Conservation (phyloP, 2,329 filamentous ascomycete species). For the Penicillium polonicum region DNA sequence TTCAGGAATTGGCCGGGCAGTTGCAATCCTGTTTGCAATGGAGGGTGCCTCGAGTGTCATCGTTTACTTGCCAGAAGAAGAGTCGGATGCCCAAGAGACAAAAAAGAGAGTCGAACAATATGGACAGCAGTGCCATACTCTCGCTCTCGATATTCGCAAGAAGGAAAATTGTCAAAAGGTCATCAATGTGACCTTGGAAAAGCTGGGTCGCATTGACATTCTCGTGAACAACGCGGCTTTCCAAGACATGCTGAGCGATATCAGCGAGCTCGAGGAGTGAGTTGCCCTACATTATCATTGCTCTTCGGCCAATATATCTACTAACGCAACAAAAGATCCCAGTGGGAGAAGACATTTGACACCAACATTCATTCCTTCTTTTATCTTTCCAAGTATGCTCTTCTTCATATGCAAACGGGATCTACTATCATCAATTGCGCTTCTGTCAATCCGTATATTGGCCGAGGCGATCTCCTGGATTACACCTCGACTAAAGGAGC, state of each 20-base stretch:
- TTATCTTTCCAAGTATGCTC: constrained; percentile 73
- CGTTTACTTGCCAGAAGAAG: constrained; percentile 71
- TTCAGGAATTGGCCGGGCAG: constrained; percentile 73
- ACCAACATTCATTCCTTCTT: constrained; percentile 82
- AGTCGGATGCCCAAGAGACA: constrained; percentile 73
- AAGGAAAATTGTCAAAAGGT: constrained; percentile 68
- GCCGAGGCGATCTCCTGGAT: constrained; percentile 75
- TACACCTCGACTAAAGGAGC: constrained; percentile 75
- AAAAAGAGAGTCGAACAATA: constrained; percentile 67
- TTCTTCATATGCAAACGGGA: constrained; percentile 73
- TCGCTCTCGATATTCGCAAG: constrained; percentile 64
- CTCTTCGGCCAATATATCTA: neutral
- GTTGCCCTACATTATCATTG: constrained; percentile 24
- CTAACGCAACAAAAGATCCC: constrained; percentile 53
- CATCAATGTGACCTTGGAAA: constrained; percentile 64
- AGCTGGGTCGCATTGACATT: constrained; percentile 70
- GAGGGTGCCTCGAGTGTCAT: constrained; percentile 75
- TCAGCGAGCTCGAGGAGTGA: constrained; percentile 68
- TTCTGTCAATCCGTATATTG: constrained; percentile 79
- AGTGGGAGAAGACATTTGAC: constrained; percentile 77
- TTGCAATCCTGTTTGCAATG: constrained; percentile 74
- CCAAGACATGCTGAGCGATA: constrained; percentile 71
- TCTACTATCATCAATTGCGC: constrained; percentile 82
- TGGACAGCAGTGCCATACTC: constrained; percentile 64
- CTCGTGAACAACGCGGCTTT: constrained; percentile 67